phyloP scores from a whole-genome alignment of 352 stramenopile genomes.

The Phytopythium oedochilum region DNA sequence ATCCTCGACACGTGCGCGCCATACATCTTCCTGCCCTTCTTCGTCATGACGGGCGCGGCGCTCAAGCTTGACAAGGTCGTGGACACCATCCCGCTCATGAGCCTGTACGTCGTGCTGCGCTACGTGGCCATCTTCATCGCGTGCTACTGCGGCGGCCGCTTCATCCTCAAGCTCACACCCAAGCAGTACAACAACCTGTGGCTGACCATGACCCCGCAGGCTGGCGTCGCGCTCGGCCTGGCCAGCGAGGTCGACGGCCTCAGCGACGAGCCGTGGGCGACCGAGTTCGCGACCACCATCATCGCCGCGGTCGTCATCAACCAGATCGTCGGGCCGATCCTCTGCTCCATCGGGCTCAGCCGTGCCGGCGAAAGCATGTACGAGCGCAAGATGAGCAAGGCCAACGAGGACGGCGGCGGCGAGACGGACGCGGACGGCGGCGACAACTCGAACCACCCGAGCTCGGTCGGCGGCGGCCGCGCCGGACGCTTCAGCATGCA shows the following conservation, averaged over 20 bases:
- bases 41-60: slow-evolving; percentile 71
- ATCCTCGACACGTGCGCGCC: slow-evolving; percentile 62
- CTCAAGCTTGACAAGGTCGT: slow-evolving; percentile 64
- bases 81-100: slow-evolving; percentile 58
- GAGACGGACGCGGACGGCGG: neutral
- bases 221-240: slow-evolving; percentile 57
- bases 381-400: slow-evolving; percentile 14
- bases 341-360: slow-evolving; percentile 51
- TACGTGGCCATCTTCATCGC: slow-evolving; percentile 59
- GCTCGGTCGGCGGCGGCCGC: neutral
- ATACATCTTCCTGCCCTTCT: slow-evolving; percentile 75
- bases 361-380: slow-evolving; percentile 45
- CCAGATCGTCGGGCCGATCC: slow-evolving; percentile 63
- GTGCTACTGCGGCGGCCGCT: slow-evolving; percentile 54
- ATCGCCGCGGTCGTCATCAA: slow-evolving; percentile 65
- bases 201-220: slow-evolving; percentile 70
- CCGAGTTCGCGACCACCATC: slow-evolving; percentile 59
- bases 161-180: slow-evolving; percentile 50
- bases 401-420: slow-evolving; percentile 6
- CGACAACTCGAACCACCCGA: slow-evolving; percentile 6
- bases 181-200: slow-evolving; percentile 72
- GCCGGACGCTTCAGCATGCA: neutral
- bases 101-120: slow-evolving; percentile 49
- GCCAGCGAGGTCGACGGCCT: slow-evolving; percentile 53
- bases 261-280: slow-evolving; percentile 43